Evolutionary conservation across 2,329 filamentous ascomycete genomes (phyloP).

Genomic region (Talaromyces sp.): DNA sequence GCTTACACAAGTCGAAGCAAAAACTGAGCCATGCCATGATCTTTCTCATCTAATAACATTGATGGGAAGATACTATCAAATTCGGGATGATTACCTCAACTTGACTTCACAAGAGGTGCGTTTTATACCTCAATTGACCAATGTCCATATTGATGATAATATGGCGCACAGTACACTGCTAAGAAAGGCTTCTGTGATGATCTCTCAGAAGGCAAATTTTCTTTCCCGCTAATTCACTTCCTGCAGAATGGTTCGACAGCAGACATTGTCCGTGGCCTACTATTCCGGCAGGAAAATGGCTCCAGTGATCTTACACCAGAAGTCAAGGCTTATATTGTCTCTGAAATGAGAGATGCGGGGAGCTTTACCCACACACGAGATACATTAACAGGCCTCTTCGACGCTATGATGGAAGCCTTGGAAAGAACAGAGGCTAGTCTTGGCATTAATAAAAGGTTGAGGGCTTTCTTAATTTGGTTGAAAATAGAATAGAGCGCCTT

Average conservation of each 20-base stretch:
- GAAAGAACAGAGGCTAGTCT: neutral
- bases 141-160: neutral
- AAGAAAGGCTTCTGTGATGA: constrained; percentile 41
- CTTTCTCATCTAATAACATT: constrained; percentile 11
- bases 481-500: neutral
- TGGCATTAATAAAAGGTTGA: constrained; percentile 3
- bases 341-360: neutral
- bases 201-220: constrained; percentile 40
- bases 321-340: neutral
- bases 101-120: constrained; percentile 16
- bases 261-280: constrained; percentile 4
- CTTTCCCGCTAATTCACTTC: constrained; percentile 22
- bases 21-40: neutral
- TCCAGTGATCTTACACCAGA: neutral
- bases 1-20: constrained; percentile 9
- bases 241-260: neutral
- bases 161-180: constrained; percentile 23
- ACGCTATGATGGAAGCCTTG: neutral
- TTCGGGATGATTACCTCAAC: constrained; percentile 25
- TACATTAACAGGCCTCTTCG: neutral
- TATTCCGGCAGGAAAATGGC: neutral
- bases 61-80: constrained; percentile 23
- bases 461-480: neutral
- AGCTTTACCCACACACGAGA: neutral
- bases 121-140: neutral